phyloP scores from a whole-genome alignment of 2,329 filamentous ascomycete genomes.

The Bretziella fagacearum region DNA sequence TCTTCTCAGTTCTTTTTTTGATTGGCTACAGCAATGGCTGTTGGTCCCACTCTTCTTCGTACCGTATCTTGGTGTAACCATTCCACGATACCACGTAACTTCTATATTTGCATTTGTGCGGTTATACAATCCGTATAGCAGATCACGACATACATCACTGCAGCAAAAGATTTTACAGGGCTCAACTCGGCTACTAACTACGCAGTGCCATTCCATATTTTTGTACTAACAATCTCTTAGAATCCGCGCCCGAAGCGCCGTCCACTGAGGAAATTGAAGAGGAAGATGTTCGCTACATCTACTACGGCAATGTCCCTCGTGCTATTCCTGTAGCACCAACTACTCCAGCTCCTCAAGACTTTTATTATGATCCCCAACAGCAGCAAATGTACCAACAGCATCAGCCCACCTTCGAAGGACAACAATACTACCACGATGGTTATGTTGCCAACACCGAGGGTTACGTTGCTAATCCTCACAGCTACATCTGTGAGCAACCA shows the following conservation, averaged over 20 bases:
- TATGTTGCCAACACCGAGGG: not conserved
- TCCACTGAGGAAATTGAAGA: not conserved
- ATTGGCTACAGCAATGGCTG: slow-evolving; percentile 1
- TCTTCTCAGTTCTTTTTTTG: not conserved
- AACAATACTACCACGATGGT: slow-evolving; percentile 1
- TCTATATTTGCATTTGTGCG: not conserved
- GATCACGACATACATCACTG: not conserved
- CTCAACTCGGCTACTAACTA: not conserved
- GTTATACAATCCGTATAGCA: not conserved
- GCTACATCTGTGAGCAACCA: not conserved
- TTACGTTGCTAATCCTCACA: not conserved
- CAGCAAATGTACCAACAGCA: not conserved
- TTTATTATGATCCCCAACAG: not conserved
- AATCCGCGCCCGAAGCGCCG: not conserved
- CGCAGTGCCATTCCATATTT: not conserved
- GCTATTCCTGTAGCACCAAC: not conserved
- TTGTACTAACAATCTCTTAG: not conserved
- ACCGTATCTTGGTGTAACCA: slow-evolving; percentile 1
- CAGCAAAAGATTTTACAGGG: not conserved
- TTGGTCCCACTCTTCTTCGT: slow-evolving; percentile 2
- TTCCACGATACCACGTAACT: not conserved
- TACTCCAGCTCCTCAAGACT: not conserved
- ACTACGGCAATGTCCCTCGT: not conserved
- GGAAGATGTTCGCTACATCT: not conserved
- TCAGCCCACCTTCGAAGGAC: not conserved